phyloP scores from a whole-genome alignment of 306 rosid genomes.

The apple (Malus domestica) region DNA sequence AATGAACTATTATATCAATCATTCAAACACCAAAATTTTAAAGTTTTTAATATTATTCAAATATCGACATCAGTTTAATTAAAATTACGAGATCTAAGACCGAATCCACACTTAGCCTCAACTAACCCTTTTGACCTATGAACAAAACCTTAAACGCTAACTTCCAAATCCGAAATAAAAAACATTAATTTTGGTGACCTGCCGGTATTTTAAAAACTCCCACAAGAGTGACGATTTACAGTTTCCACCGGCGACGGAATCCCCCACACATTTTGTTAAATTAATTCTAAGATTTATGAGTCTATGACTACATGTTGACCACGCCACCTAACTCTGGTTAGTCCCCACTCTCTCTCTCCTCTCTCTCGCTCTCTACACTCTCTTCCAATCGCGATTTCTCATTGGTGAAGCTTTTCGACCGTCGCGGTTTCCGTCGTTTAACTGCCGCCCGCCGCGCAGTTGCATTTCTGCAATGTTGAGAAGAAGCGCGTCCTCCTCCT shows the following conservation, averaged over 20 bases:
- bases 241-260: neutral
- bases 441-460: neutral
- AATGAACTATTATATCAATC: too few species aligned
- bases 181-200: neutral
- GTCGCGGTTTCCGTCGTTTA: neutral
- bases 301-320: conserved; percentile 46
- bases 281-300: neutral
- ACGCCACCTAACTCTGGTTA: conserved; percentile 17
- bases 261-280: conserved; percentile 1
- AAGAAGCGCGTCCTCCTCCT: conserved; percentile 17
- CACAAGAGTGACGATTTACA: neutral
- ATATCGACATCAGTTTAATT: neutral
- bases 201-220: neutral
- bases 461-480: conserved; percentile 38
- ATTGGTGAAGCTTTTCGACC: neutral
- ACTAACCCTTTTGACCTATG: too few species aligned
- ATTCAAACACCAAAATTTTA: neutral
- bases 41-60: too few species aligned
- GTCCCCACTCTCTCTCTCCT: conserved; percentile 6
- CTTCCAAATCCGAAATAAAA: neutral
- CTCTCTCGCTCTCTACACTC: neutral
- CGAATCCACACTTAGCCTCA: too few species aligned
- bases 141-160: neutral
- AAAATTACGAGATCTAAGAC: too few species aligned
- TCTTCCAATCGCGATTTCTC: neutral